Conservation (phyloP, 2,329 filamentous ascomycete genomes). For the Pseudogymnoascus sp. region DNA sequence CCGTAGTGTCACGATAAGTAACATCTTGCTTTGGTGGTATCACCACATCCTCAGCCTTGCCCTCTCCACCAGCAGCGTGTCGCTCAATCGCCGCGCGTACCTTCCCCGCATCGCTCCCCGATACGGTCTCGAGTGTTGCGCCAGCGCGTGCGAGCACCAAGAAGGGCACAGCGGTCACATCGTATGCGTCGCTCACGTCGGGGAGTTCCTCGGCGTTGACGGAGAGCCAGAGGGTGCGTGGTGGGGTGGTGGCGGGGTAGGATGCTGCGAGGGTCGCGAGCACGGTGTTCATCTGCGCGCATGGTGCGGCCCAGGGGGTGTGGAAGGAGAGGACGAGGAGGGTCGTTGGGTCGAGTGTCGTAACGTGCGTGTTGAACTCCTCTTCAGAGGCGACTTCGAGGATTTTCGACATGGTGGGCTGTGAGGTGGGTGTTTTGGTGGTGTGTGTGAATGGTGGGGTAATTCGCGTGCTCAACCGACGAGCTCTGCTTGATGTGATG, state of each 20-base stretch:
- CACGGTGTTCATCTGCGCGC: slow-evolving; percentile 86
- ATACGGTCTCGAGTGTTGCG: slow-evolving; percentile 73
- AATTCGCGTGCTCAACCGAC: not conserved
- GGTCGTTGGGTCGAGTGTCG: slow-evolving; percentile 57
- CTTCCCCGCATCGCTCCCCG: slow-evolving; percentile 80
- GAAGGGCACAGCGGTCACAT: slow-evolving; percentile 90
- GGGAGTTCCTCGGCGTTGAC: slow-evolving; percentile 92
- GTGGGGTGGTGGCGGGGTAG: slow-evolving; percentile 63
- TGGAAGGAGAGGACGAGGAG: slow-evolving; percentile 90
- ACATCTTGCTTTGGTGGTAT: slow-evolving; percentile 10
- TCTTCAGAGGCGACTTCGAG: slow-evolving; percentile 66
- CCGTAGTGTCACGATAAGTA: slow-evolving; percentile 9
- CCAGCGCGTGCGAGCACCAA: slow-evolving; percentile 73
- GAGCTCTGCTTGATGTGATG: not conserved
- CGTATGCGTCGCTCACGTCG: slow-evolving; percentile 85
- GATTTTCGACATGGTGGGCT: slow-evolving; percentile 61
- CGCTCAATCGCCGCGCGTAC: slow-evolving; percentile 80
- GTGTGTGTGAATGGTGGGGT: slow-evolving; percentile 2
- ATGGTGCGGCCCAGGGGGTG: slow-evolving; percentile 92
- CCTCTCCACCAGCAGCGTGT: slow-evolving; percentile 42
- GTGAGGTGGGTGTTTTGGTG: not conserved
- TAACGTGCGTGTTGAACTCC: slow-evolving; percentile 63
- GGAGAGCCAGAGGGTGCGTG: slow-evolving; percentile 71
- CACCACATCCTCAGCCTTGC: slow-evolving; percentile 27
- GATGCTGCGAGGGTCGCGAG: slow-evolving; percentile 78